These are phyloP conservation scores for Trichosporon sp. DNA, from an alignment of 1,284 basidiomycete species.

Conservation along the genomic window DNA sequence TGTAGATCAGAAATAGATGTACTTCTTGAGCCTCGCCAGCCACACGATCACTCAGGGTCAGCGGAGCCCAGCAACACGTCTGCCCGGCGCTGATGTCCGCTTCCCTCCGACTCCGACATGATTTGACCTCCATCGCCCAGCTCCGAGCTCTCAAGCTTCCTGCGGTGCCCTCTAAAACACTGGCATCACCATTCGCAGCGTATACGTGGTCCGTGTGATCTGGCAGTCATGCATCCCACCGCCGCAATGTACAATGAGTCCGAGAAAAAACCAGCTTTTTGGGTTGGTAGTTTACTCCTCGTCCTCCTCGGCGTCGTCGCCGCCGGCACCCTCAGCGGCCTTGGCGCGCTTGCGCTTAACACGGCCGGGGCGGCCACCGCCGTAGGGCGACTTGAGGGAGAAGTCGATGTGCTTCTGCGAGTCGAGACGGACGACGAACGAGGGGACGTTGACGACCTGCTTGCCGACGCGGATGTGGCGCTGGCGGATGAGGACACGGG, in stretches of 20 bases:
- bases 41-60: no score
- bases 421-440: constrained; percentile 96
- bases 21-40: not conserved
- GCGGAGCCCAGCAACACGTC: no score
- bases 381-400: constrained; percentile 93
- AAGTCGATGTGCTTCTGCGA: constrained; percentile 99
- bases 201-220: constrained; percentile 7
- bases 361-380: constrained; percentile 92
- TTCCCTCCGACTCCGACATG: no score
- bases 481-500: constrained; percentile 95
- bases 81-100: no score
- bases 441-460: constrained; percentile 99
- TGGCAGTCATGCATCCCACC: constrained; percentile 26
- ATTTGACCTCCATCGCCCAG: not conserved
- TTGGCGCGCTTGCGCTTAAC: constrained; percentile 98
- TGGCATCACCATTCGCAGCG: not conserved
- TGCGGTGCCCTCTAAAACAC: no score
- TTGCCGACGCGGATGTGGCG: constrained; percentile 82
- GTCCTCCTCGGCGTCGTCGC: constrained; percentile 82
- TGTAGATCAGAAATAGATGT: not conserved
- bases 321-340: constrained; percentile 87
- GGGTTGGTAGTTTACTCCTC: constrained; percentile 47
- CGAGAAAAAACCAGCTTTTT: constrained; percentile 6
- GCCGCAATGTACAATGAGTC: constrained; percentile 25
- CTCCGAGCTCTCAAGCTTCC: not conserved